Conservation (phyloP, 2,329 filamentous ascomycete genomes). For the Trichoderma afroharzianum region DNA sequence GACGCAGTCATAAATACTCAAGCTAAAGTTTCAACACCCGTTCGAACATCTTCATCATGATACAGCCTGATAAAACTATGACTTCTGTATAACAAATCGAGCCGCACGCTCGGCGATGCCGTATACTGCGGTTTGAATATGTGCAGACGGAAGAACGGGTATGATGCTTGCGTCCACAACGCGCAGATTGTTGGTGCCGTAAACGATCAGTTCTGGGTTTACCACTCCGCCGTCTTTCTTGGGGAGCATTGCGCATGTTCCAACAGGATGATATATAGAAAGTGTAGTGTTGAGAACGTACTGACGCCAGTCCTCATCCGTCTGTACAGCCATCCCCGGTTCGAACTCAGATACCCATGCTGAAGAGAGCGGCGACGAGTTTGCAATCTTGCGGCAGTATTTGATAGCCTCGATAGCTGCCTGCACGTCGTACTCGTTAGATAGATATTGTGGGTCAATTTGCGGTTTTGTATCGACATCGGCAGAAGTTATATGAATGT, state of each 20-base stretch:
- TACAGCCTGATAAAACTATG: not conserved
- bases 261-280: conserved; percentile 12
- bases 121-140: not conserved
- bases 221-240: conserved; percentile 36
- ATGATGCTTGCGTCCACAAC: not conserved
- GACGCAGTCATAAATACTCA: too few relatives aligned
- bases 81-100: not conserved
- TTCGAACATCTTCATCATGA: too few relatives aligned
- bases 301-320: not conserved
- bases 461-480: not conserved
- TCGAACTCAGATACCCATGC: not conserved
- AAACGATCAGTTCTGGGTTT: not conserved
- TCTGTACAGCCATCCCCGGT: not conserved
- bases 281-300: not conserved
- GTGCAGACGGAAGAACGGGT: not conserved
- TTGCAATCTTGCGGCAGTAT: not conserved
- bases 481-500: not conserved
- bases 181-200: not conserved
- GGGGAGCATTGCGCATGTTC: conserved; percentile 37
- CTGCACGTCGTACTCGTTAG: not conserved
- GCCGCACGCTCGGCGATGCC: not conserved
- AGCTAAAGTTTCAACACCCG: too few relatives aligned
- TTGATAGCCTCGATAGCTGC: not conserved
- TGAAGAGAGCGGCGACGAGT: conserved; percentile 2
- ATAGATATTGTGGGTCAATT: not conserved